These are phyloP conservation scores for Guillardia theta DNA, from an alignment of 78 protist genomes.

Conservation along the genomic window DNA sequence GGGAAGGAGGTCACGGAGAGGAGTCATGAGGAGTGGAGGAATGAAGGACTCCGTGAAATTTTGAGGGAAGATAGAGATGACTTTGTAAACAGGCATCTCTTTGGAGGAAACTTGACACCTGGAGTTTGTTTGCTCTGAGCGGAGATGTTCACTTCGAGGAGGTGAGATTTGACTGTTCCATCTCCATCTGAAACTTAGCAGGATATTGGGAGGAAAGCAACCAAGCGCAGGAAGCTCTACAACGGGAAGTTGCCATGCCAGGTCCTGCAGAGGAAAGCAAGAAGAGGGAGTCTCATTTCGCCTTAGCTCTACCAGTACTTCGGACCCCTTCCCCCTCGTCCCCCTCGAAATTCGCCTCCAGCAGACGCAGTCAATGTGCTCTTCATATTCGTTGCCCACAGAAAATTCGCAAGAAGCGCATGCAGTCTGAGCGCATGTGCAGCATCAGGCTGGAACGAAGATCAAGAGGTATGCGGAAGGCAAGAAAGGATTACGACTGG, in stretches of 20 bases:
- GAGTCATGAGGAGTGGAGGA: too few relatives aligned
- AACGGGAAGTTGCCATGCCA: background rate
- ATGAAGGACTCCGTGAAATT: too few relatives aligned
- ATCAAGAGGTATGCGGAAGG: background rate
- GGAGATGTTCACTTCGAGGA: background rate
- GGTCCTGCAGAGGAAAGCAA: background rate
- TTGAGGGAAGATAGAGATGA: too few relatives aligned
- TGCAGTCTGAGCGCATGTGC: too few relatives aligned
- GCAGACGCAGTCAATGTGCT: too few relatives aligned
- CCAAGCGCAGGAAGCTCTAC: conserved; percentile 23
- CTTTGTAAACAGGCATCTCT: too few relatives aligned
- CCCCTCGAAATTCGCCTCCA: background rate
- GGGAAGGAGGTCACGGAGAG: too few relatives aligned
- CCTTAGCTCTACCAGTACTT: conserved; percentile 10
- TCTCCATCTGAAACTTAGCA: background rate
- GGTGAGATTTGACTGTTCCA: too few relatives aligned
- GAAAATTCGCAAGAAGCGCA: too few relatives aligned
- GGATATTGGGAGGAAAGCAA: background rate
- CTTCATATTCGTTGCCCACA: too few relatives aligned
- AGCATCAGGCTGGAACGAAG: background rate
- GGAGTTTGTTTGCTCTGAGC: background rate
- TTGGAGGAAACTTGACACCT: background rate
- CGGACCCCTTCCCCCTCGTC: background rate
- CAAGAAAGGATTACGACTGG: background rate
- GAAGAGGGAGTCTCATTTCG: too few relatives aligned